phyloP scores from a whole-genome alignment of 2,329 filamentous ascomycete genomes.

The Saccharata proteae region DNA sequence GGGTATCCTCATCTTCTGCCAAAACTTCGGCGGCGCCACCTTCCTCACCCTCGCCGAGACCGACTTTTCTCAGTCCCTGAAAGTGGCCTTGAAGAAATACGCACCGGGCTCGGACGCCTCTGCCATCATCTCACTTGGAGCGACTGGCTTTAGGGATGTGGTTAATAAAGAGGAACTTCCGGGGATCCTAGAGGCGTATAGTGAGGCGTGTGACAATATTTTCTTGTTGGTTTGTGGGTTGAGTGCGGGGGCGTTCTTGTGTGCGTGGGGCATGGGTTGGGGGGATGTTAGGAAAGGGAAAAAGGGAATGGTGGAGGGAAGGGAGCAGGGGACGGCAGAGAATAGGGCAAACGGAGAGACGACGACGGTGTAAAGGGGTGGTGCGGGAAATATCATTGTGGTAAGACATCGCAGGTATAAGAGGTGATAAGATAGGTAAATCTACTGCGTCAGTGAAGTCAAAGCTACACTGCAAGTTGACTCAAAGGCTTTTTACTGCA shows the following conservation, averaged over 20 bases:
- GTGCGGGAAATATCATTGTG: too few relatives aligned
- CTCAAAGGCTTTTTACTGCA: too few relatives aligned
- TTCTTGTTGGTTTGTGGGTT: constrained; percentile 16
- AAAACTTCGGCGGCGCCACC: constrained; percentile 22
- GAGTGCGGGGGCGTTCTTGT: constrained; percentile 9
- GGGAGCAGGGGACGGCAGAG: not conserved
- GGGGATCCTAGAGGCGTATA: constrained; percentile 16
- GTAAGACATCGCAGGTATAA: too few relatives aligned
- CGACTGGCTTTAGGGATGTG: constrained; percentile 5
- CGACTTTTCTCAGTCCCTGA: constrained; percentile 5
- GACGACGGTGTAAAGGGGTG: not conserved
- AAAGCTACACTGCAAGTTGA: not conserved
- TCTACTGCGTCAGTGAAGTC: not conserved
- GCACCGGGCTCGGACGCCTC: constrained; percentile 2
- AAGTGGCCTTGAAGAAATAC: not conserved
- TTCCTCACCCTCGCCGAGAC: constrained; percentile 16
- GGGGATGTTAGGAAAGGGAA: constrained; percentile 8
- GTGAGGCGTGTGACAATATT: constrained; percentile 14
- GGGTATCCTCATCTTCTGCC: constrained; percentile 23
- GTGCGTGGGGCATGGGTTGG: constrained; percentile 12
- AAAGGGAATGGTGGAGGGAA: constrained; percentile 2
- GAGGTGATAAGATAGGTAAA: too few relatives aligned
- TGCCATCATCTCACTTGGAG: constrained; percentile 2
- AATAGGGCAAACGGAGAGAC: not conserved
- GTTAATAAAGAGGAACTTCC: constrained; percentile 10